These are phyloP conservation scores for Rhizoclosmatium sp. DNA, from an alignment of 192 early-diverging fungal genomes.

Conservation along the genomic window DNA sequence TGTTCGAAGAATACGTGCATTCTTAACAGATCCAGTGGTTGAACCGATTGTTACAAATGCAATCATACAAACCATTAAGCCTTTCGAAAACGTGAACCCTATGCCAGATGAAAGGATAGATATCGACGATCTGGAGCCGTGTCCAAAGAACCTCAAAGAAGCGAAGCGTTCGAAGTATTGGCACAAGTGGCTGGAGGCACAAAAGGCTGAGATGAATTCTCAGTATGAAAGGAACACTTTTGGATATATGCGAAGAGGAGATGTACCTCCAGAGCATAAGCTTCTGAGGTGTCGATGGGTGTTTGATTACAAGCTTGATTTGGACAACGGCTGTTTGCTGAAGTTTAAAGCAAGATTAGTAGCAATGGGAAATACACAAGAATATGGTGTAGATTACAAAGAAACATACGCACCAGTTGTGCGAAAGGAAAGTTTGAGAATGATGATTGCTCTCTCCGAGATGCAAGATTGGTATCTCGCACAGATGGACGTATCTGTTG, in stretches of 20 bases:
- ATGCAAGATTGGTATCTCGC: background rate
- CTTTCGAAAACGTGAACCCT: background rate
- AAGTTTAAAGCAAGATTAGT: constrained; percentile 50
- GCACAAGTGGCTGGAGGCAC: constrained; percentile 10
- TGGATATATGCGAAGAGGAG: constrained; percentile 13
- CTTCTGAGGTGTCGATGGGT: constrained; percentile 40
- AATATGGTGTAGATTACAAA: constrained; percentile 46
- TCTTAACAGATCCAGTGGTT: constrained; percentile 4
- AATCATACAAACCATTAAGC: background rate
- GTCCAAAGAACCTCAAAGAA: background rate
- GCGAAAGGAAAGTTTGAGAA: constrained; percentile 13
- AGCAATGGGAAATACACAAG: constrained; percentile 45
- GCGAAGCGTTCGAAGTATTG: constrained; percentile 27
- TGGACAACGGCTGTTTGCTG: constrained; percentile 16
- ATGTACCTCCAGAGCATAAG: constrained; percentile 6
- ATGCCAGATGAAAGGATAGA: background rate
- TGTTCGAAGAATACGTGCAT: background rate
- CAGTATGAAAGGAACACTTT: constrained; percentile 8
- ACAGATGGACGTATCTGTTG: background rate
- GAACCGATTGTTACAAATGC: background rate
- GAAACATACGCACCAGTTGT: constrained; percentile 46
- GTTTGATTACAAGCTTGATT: constrained; percentile 35
- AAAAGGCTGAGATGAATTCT: constrained; percentile 20
- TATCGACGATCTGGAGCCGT: constrained; percentile 13
- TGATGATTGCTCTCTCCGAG: constrained; percentile 19